These are phyloP conservation scores for Pseudogymnoascus sp. DNA, from an alignment of 2,329 filamentous ascomycete genomes.

Conservation along the genomic window DNA sequence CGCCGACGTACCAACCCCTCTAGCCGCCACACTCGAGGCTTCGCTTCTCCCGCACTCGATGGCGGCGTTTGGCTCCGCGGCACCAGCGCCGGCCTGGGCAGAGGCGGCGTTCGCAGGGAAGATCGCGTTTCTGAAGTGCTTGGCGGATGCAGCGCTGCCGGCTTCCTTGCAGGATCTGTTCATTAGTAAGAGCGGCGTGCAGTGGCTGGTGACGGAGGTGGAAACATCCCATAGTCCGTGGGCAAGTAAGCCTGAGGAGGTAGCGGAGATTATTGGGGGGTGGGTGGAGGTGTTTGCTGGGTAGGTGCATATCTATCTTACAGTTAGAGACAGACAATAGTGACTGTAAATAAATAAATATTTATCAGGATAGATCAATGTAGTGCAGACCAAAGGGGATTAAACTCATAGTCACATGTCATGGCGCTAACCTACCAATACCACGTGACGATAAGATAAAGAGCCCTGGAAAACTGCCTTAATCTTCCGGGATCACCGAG, in stretches of 20 bases:
- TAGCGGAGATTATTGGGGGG: neutral
- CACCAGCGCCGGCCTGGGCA: neutral
- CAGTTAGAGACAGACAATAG: no score
- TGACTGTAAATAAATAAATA: no score
- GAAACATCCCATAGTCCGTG: neutral
- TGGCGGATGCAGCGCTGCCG: neutral
- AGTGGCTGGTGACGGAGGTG: neutral
- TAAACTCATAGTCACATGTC: slow-evolving; percentile 1
- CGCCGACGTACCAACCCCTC: neutral
- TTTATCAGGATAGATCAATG: neutral
- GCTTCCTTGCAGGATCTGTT: neutral
- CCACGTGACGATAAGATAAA: slow-evolving; percentile 5
- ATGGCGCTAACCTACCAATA: neutral
- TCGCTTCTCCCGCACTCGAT: neutral
- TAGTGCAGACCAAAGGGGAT: neutral
- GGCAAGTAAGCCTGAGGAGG: neutral
- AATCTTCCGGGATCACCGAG: neutral
- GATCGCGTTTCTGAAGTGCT: neutral
- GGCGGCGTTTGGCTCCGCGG: neutral
- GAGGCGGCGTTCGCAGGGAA: neutral
- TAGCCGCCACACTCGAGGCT: neutral
- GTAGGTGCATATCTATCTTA: neutral
- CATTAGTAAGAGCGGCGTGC: neutral
- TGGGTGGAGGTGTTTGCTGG: neutral
- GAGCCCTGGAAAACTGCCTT: neutral